Conservation (phyloP, 1,284 basidiomycete genomes). For the Baeospora myosura region DNA sequence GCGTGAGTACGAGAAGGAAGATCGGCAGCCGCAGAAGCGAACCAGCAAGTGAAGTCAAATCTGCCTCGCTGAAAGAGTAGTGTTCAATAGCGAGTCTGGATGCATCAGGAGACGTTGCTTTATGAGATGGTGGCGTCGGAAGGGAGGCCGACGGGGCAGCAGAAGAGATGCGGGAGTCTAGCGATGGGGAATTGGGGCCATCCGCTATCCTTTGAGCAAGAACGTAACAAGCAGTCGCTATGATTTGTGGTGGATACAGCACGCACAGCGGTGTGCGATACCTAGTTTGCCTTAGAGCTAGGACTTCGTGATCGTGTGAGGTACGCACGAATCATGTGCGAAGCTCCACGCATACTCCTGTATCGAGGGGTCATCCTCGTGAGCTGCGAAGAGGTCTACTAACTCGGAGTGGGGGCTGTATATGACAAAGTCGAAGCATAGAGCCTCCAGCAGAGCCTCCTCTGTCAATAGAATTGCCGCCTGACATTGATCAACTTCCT, state of each 20-base stretch:
- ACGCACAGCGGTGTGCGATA: constrained; percentile 72
- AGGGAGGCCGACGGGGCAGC: constrained; percentile 56
- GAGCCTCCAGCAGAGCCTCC: constrained; percentile 77
- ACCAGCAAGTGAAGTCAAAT: constrained; percentile 57
- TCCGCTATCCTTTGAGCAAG: constrained; percentile 65
- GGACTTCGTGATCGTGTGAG: constrained; percentile 2
- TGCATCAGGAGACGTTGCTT: constrained; percentile 62
- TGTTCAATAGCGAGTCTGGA: constrained; percentile 60
- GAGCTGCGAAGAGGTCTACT: constrained; percentile 55
- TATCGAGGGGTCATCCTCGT: constrained; percentile 38
- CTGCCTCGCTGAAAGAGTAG: constrained; percentile 52
- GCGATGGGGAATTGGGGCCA: constrained; percentile 61
- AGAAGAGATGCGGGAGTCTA: constrained; percentile 62
- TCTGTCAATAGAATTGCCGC: constrained; percentile 71
- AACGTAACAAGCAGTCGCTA: constrained; percentile 68
- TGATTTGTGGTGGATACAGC: constrained; percentile 56
- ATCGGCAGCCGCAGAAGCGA: constrained; percentile 13
- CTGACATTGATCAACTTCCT: constrained; percentile 75
- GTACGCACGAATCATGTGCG: constrained; percentile 74
- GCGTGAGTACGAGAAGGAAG: constrained; percentile 10
- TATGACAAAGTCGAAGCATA: constrained; percentile 89
- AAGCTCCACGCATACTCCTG: constrained; percentile 77
- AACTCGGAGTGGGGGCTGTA: constrained; percentile 76
- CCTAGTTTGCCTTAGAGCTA: constrained; percentile 27
- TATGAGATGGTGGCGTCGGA: constrained; percentile 69